Base-by-base conservation (phyloP, 805 yeast genomes). In the Zygosaccharomyces siamensis region DNA sequence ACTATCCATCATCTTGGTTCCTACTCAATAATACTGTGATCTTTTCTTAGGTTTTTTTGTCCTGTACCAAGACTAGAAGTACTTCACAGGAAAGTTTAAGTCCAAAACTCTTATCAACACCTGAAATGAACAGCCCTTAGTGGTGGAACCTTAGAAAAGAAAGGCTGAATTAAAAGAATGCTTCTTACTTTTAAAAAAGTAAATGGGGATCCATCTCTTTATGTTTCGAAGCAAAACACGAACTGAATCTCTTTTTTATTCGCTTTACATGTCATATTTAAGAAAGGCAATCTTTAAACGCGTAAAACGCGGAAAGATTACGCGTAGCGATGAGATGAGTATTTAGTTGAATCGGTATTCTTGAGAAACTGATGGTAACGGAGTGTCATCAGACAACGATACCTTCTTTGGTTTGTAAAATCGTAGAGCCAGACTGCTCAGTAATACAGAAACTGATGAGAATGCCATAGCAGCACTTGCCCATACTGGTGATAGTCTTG, bases 391-490 rank as follows among this genome's bases (percentile, higher is more conserved):
- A 7, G 24, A 18, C 21, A 46, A 32, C 4, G 45, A 11, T 20
- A 46, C 42, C 5, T 18, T 10, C 14, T 27, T 14, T 1, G 80
- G 80, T 48, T 58, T 69, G 61, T 75, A 79, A 28, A 77, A 66
- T 50, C 69, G 72, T 56, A 80, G 65, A 0, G 77, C 74, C 52
- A 80, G 70, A 60, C 83, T 78, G 57, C 84, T 79, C 47, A 74
- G 61, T 1, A 80, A 78, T 36, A 80, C 85, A 57, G 81, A 76
- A 14, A 80, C 69, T 11, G 83, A 77, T 18, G 81, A 76, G 11
- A 73, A 69, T 0, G 84, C 84, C 84, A 80, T 80, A 0, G 84
- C 84, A 7, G 80, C 80, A 70, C 83, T 77, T 3, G 84, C 83
- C 84, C 84, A 80, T 6, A 78, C 82, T 2, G 86, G 86, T 33